Evolutionary conservation across 1,284 basidiomycete genomes (phyloP).

Genomic region (Ceratobasidium sp.): DNA sequence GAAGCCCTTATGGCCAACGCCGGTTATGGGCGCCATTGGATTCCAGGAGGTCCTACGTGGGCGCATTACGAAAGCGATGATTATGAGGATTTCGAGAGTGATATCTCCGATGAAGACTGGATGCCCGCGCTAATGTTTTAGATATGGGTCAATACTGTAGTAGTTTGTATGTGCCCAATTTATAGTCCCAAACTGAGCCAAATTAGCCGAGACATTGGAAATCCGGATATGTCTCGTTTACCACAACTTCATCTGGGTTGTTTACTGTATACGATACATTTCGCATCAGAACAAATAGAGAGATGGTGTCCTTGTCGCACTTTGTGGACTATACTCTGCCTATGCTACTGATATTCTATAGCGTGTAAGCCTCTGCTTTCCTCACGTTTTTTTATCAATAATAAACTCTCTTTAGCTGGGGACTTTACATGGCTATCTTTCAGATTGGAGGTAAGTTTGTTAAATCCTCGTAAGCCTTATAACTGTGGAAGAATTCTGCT

Average conservation of each 20-base stretch:
- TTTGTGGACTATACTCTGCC: slow-evolving; percentile 34
- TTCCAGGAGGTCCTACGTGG: neutral
- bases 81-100: slow-evolving; percentile 15
- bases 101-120: slow-evolving; percentile 22
- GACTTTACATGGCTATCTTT: slow-evolving; percentile 57
- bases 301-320: neutral
- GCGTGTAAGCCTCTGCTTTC: slow-evolving; percentile 10
- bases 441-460: slow-evolving; percentile 59
- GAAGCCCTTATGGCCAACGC: slow-evolving; percentile 26
- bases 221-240: too few relatives aligned
- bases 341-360: neutral
- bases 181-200: too few relatives aligned
- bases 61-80: slow-evolving; percentile 38
- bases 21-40: slow-evolving; percentile 25
- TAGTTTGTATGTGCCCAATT: too few relatives aligned
- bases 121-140: slow-evolving; percentile 35
- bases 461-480: neutral
- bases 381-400: neutral
- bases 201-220: too few relatives aligned
- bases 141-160: neutral
- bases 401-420: slow-evolving; percentile 37
- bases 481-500: slow-evolving; percentile 14
- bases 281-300: neutral
- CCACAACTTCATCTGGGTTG: too few relatives aligned
- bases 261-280: too few relatives aligned